A percentile compares a stretch with the other conserved stretches of the same genome.
Conservation (phyloP, 1,284 basidiomycete genomes). For the Pyrrhoderma noxium region DNA sequence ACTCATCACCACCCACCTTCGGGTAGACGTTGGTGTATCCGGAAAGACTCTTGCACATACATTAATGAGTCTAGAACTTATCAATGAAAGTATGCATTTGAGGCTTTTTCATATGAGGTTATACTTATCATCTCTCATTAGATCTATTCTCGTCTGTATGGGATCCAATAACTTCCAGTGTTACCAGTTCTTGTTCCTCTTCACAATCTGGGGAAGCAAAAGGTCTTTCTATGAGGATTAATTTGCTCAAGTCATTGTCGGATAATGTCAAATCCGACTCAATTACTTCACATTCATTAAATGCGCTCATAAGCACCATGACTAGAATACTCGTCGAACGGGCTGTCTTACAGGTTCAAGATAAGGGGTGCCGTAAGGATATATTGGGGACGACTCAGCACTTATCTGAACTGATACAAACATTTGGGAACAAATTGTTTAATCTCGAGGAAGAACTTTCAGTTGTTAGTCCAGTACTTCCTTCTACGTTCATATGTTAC, state of each 20-base stretch:
- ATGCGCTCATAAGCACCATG: constrained; percentile 3
- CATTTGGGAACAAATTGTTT: constrained; percentile 34
- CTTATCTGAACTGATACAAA: constrained; percentile 33
- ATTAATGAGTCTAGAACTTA: constrained; percentile 33
- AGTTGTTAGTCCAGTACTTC: constrained; percentile 29
- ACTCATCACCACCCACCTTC: constrained; percentile 35
- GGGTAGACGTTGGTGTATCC: constrained; percentile 38
- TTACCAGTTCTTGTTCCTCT: not conserved
- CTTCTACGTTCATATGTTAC: not conserved
- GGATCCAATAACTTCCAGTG: constrained; percentile 27
- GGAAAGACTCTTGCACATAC: constrained; percentile 39
- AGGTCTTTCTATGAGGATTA: not conserved
- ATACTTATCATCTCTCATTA: constrained; percentile 19
- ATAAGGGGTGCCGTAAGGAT: not conserved
- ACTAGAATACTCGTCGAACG: constrained; percentile 1
- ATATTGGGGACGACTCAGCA: not conserved
- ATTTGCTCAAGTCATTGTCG: not conserved
- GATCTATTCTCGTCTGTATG: constrained; percentile 43
- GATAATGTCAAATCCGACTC: not conserved
- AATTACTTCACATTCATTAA: not conserved
- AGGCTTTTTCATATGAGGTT: not conserved
- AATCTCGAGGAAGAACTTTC: constrained; percentile 35
- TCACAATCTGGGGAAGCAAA: not conserved
- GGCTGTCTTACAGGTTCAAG: not conserved
- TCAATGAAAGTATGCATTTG: constrained; percentile 35